These are phyloP conservation scores for Elsinoe batatas DNA, from an alignment of 2,329 filamentous ascomycete genomes.

Conservation along the genomic window DNA sequence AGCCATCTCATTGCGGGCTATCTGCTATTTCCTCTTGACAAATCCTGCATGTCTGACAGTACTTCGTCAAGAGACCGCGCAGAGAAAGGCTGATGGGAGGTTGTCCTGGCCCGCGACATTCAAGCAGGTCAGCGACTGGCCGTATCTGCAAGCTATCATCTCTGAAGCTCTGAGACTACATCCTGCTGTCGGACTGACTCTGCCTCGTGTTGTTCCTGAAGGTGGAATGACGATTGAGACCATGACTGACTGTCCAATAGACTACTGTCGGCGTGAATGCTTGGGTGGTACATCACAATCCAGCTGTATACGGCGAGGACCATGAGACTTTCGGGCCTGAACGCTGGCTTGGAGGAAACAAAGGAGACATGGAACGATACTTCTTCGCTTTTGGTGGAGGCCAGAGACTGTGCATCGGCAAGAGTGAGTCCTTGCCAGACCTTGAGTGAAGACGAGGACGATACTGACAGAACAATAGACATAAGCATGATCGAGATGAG, in stretches of 20 bases:
- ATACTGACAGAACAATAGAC: constrained; percentile 14
- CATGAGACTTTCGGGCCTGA: constrained; percentile 39
- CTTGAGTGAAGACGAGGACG: neutral
- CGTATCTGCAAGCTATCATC: constrained; percentile 24
- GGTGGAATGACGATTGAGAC: constrained; percentile 18
- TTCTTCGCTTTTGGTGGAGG: constrained; percentile 41
- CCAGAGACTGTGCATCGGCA: constrained; percentile 39
- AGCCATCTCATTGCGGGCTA: constrained; percentile 25
- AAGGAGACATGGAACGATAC: constrained; percentile 29
- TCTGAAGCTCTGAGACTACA: constrained; percentile 24
- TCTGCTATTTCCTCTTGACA: constrained; percentile 26
- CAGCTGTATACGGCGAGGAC: constrained; percentile 32
- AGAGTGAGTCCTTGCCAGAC: constrained; percentile 15
- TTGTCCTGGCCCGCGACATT: constrained; percentile 17
- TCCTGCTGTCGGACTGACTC: constrained; percentile 19
- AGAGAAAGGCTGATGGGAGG: neutral
- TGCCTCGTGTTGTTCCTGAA: constrained; percentile 7
- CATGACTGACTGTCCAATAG: constrained; percentile 34
- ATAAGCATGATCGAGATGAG: constrained; percentile 42
- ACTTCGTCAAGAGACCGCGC: constrained; percentile 17
- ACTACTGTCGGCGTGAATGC: constrained; percentile 37
- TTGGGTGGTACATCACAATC: constrained; percentile 33
- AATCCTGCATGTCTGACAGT: constrained; percentile 19
- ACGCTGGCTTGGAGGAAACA: constrained; percentile 37
- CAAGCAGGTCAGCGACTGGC: constrained; percentile 21